phyloP scores from a whole-genome alignment of 257 asterid genomes.

The Mitragyna speciosa region DNA sequence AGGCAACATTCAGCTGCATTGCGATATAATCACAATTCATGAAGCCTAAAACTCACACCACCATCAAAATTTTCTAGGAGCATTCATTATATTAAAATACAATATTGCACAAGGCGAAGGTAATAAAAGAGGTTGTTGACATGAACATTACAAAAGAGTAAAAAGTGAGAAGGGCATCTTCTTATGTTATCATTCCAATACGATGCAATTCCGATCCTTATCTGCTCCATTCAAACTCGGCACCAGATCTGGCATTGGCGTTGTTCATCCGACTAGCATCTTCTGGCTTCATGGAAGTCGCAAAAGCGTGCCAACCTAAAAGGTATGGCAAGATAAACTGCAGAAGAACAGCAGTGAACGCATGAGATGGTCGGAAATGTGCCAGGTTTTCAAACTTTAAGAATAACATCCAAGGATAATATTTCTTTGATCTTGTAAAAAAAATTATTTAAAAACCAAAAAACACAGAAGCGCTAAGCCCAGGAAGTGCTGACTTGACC shows the following conservation, averaged over 20 bases:
- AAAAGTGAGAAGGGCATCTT: not conserved
- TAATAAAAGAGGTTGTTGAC: not conserved
- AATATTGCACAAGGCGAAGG: not conserved
- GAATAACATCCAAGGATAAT: slow-evolving; percentile 4
- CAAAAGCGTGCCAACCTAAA: slow-evolving; percentile 88
- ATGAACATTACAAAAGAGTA: not conserved
- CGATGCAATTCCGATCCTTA: slow-evolving; percentile 28
- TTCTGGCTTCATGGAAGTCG: slow-evolving; percentile 65
- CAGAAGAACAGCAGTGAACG: slow-evolving; percentile 24
- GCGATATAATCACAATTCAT: no score
- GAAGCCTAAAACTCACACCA: not conserved
- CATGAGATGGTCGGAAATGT: slow-evolving; percentile 13
- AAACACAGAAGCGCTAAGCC: not conserved
- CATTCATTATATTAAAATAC: not conserved
- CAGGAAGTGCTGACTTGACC: not conserved
- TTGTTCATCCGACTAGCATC: slow-evolving; percentile 51
- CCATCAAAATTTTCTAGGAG: not conserved
- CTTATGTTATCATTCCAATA: slow-evolving; percentile 20
- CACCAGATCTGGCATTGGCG: slow-evolving; percentile 55
- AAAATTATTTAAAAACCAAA: no score
- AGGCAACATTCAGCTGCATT: not conserved
- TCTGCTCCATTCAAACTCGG: slow-evolving; percentile 82
- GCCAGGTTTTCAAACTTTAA: not conserved
- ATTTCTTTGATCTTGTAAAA: no score
- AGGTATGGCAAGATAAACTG: slow-evolving; percentile 87